These are phyloP conservation scores for Venturia oleaginea DNA, from an alignment of 2,329 filamentous ascomycete species.

Conservation along the genomic window DNA sequence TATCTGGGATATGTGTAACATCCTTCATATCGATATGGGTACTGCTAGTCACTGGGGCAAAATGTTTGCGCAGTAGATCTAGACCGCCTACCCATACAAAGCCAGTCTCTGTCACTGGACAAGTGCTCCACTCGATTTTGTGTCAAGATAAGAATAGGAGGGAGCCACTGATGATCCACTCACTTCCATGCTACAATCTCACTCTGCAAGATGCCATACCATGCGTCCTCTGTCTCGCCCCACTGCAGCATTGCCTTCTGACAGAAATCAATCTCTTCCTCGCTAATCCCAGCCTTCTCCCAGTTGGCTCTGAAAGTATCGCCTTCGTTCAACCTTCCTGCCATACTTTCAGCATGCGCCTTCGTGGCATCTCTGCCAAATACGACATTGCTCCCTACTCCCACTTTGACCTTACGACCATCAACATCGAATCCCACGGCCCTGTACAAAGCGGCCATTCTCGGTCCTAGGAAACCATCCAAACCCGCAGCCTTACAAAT, in stretches of 20 bases:
- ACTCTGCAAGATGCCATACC: constrained; percentile 10
- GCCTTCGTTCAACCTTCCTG: neutral
- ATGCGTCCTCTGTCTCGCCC: constrained; percentile 8
- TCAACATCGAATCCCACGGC: constrained; percentile 12
- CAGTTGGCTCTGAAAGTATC: constrained; percentile 6
- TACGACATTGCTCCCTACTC: neutral
- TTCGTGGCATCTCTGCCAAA: neutral
- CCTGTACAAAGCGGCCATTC: neutral
- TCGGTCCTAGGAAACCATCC: neutral
- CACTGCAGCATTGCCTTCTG: neutral
- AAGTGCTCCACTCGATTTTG: neutral
- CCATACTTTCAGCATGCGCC: neutral
- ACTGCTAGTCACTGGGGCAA: constrained; percentile 28
- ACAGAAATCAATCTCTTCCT: constrained; percentile 8
- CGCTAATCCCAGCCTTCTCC: constrained; percentile 8
- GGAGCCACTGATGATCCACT: neutral
- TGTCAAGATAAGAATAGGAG: neutral
- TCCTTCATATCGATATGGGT: constrained; percentile 24
- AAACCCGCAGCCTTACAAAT: neutral
- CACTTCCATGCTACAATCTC: constrained; percentile 12
- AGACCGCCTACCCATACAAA: constrained; percentile 19
- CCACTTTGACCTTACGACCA: constrained; percentile 8
- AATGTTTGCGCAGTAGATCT: constrained; percentile 17
- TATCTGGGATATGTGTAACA: constrained; percentile 32
- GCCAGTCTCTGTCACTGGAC: neutral